Base-by-base conservation (phyloP, 2,329 filamentous ascomycete species). In the Neofusicoccum sp. region DNA sequence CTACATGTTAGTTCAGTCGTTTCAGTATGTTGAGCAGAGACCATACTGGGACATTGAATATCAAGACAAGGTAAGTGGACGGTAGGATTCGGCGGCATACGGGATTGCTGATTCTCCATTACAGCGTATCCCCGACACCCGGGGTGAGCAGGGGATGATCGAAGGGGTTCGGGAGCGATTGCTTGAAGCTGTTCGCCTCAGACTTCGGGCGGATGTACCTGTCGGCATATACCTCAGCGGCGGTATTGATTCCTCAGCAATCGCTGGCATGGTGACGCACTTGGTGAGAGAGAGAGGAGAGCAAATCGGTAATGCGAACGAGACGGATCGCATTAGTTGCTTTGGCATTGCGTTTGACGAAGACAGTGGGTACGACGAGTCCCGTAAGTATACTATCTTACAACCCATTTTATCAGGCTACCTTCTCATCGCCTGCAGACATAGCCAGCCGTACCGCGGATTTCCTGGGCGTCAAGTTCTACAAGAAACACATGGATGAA, bases 181-280 rank as follows among this genome's bases (percentile, higher is more conserved):
- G 11, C 68, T 85, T 1, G 83, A 87, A 36, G 77, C 84, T 0
- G 74, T 87, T 9, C 78, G 78, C n/a, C 66, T 85, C 16, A 80
- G 85, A 4, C 73, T 87, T 8, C 77, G 80, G 14, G 84, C 85
- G 1, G 85, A 87, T 68, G 85, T 87, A 0, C 83, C 83, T 0
- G 76, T 87, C 3, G 85, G 83, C 2, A 74, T 87, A 58, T 87
- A 84, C 63, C 73, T 87, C 0, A 83, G 79, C 28, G 85, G 85
- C 4, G 85, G 85, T 1, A 80, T 87, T 54, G 85, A 87, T 68
- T 85, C 83, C 0, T 86, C 84, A 0, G 77, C 80, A 1, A 72
- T 87, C 28, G 84, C 84, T 6, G 85, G 85, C 3, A 85, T 87
- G 67, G 80, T 82, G 2, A 80, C 79, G 1, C 76, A 86, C 64